Evolutionary conservation across 2,329 filamentous ascomycete species (phyloP), one percentile per base, ranked within the genome.

Genomic region (Hymenoscyphus salicellus): DNA sequence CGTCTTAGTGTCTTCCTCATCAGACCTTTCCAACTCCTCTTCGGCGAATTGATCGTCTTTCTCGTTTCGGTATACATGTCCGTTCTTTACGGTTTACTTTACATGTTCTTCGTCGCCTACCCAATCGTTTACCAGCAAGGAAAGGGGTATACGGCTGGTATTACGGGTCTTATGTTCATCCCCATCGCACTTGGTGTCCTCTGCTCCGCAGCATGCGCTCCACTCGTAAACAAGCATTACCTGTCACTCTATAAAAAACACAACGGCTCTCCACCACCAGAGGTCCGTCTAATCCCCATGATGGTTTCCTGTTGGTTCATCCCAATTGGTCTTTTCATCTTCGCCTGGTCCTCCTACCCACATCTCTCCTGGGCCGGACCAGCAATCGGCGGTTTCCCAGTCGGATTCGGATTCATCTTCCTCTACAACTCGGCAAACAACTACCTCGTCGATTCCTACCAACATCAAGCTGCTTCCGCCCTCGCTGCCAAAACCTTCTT

Each of bases 51-150:
- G 46, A 96, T 97, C 72, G 91, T 96, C 58, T 85, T 96, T 70
- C 86, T 95, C 72, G 89, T 96, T 72, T 87, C 88, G 0, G 69
- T 96, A 1, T 96, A 96, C 81, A 96, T 95, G 91, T 89, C 86
- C 2, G 90, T 95, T 1, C 82, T 94, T 1, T 79, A 80, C 61
- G 79, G 79, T 6, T 69, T 83, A 77, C 36, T 83, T 1, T 75
- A 83, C 73, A 83, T 83, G 80, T 83, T 83, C 72, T 83, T 74
- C 57, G 69, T 74, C 2, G 71, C 72, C 65, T 90, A 79, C 73
- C 84, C 86, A 36, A 85, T 88, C 71, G 81, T 97, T 64, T 97
- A 90, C 79, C 73, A 75, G 65, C 81, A 87, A 76, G 89, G 90
- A 65, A 96, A 96, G 78, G 90, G 90, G 2, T 96, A 89, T 77